These are phyloP conservation scores for Sphagnum magellanicum DNA, from an alignment of 228 moss, liverwort and hornwort species.

Conservation along the genomic window DNA sequence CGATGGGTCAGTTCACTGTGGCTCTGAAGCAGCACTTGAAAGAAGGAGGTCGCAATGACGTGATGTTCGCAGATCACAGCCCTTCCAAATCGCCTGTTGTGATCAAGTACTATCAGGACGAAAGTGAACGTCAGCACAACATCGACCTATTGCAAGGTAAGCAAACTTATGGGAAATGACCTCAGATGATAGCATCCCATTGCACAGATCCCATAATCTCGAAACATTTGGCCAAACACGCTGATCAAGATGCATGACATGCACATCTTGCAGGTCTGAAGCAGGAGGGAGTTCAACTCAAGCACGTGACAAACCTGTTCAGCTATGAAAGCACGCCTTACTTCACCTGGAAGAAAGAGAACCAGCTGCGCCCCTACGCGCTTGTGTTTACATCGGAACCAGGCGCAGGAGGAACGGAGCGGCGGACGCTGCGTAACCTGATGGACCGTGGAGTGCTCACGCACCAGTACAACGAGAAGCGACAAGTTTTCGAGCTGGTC, in stretches of 20 bases:
- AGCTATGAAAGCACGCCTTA: not conserved
- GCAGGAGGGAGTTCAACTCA: conserved; percentile 1
- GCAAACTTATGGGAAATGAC: not conserved
- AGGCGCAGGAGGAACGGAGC: conserved; percentile 2
- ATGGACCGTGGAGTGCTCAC: not conserved
- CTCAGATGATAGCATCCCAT: no score
- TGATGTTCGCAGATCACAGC: conserved; percentile 2
- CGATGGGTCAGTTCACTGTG: conserved; percentile 4
- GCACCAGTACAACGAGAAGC: conserved; percentile 4
- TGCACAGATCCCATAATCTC: no score
- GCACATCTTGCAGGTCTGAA: not conserved
- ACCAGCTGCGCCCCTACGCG: not conserved
- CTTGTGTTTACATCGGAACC: not conserved
- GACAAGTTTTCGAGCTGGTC: not conserved
- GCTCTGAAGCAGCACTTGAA: not conserved
- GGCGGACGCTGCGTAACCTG: not conserved
- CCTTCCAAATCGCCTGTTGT: conserved; percentile 1
- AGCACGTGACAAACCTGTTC: conserved; percentile 1
- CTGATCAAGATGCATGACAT: no score
- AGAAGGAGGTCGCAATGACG: not conserved
- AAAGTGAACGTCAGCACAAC: not conserved
- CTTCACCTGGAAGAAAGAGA: not conserved
- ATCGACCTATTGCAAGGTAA: not conserved
- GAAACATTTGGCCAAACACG: no score
- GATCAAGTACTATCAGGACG: not conserved